phyloP scores from a whole-genome alignment of 2,329 filamentous ascomycete species.

The Calonectria pauciramosa region DNA sequence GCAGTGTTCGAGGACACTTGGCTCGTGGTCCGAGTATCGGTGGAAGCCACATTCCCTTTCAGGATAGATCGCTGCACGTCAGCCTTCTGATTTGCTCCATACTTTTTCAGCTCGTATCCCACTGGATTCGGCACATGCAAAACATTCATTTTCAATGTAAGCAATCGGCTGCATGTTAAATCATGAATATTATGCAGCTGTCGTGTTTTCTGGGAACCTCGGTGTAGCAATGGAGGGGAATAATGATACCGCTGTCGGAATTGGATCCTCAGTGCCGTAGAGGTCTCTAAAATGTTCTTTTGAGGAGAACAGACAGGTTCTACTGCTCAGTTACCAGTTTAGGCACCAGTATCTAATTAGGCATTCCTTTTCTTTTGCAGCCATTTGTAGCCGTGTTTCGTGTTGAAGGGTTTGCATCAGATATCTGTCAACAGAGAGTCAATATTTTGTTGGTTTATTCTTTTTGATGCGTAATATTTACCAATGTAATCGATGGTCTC shows the following conservation, averaged over 20 bases:
- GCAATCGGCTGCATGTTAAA: not conserved
- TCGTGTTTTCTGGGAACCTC: not conserved
- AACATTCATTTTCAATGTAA: not conserved
- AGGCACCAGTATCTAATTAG: no score
- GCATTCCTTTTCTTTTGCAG: not conserved
- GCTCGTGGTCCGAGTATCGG: not conserved
- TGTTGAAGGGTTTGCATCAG: no score
- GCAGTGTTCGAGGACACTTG: not conserved
- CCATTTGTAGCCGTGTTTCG: not conserved
- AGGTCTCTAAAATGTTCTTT: no score
- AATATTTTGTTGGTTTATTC: not conserved
- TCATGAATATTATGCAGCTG: not conserved
- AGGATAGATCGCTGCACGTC: not conserved
- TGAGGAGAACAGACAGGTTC: no score
- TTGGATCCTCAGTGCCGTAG: no score
- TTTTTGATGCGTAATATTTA: not conserved
- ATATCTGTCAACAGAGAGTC: not conserved
- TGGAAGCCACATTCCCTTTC: conserved; percentile 1
- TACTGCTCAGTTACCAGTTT: no score
- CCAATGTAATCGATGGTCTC: not conserved
- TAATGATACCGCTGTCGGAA: not conserved
- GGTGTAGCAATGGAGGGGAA: not conserved
- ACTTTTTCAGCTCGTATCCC: conserved; percentile 1
- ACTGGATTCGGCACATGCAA: not conserved
- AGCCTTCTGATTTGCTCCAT: not conserved